These are phyloP conservation scores for Ceratocystis variospora DNA, from an alignment of 2,329 filamentous ascomycete species.

Conservation along the genomic window DNA sequence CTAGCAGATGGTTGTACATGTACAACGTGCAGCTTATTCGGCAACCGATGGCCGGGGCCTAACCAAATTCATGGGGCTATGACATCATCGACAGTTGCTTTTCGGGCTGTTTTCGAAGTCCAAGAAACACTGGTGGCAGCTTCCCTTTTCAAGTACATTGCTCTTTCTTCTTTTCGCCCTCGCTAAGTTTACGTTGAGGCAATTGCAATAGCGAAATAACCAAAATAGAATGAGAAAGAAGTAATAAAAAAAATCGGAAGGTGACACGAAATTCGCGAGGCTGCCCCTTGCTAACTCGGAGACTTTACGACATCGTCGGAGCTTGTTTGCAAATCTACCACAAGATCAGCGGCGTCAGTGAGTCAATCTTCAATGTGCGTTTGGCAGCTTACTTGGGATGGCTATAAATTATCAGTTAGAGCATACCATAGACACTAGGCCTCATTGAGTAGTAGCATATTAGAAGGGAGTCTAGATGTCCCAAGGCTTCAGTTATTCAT, in stretches of 20 bases:
- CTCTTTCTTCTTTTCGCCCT: neutral
- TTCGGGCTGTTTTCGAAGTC: neutral
- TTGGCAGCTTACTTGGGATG: too few species aligned
- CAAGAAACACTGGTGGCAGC: neutral
- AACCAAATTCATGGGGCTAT: neutral
- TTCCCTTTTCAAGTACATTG: neutral
- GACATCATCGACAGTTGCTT: neutral
- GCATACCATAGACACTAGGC: too few species aligned
- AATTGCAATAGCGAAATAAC: neutral
- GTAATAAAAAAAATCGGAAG: neutral
- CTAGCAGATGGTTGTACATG: neutral
- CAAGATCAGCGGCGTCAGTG: neutral
- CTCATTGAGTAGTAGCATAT: too few species aligned
- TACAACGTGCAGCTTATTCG: neutral
- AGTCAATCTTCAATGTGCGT: neutral
- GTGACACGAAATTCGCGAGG: neutral
- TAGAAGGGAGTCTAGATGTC: too few species aligned
- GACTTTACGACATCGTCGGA: neutral
- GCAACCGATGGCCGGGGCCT: neutral
- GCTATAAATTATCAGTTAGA: too few species aligned
- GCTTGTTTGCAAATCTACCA: neutral
- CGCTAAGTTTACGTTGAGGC: neutral
- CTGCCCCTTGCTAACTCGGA: neutral
- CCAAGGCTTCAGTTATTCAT: neutral
- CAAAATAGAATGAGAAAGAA: neutral